These are phyloP conservation scores for Collybiopsis confluens DNA, from an alignment of 768 basidiomycete genomes.

Conservation along the genomic window DNA sequence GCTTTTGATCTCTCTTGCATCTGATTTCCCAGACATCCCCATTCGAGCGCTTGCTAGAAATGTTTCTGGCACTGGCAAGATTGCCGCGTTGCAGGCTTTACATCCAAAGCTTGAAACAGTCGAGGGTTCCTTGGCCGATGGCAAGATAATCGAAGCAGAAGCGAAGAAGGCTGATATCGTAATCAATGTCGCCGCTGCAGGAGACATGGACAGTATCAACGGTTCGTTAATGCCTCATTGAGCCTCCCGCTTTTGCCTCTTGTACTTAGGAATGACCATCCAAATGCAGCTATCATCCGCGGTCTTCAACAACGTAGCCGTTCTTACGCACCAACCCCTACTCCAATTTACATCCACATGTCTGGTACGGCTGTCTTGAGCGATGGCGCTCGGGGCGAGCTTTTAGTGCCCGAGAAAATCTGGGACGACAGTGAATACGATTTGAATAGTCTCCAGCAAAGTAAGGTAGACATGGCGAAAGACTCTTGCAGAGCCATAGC, in stretches of 20 bases:
- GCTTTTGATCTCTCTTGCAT: constrained; percentile 28
- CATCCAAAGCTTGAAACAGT: constrained; percentile 30
- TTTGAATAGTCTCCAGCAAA: constrained; percentile 20
- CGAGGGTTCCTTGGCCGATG: constrained; percentile 35
- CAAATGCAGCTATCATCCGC: neutral
- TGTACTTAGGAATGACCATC: neutral
- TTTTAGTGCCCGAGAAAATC: constrained; percentile 21
- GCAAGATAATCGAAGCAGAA: constrained; percentile 28
- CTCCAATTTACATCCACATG: constrained; percentile 40
- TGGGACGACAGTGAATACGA: constrained; percentile 36
- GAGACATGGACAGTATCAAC: constrained; percentile 29
- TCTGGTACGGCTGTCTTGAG: constrained; percentile 37
- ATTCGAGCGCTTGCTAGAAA: constrained; percentile 34
- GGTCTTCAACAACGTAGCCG: neutral
- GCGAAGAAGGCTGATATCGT: constrained; percentile 32
- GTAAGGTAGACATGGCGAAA: constrained; percentile 11
- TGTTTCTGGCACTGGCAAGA: constrained; percentile 24
- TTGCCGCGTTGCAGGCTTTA: constrained; percentile 23
- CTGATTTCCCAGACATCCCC: constrained; percentile 26
- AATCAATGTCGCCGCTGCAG: constrained; percentile 38
- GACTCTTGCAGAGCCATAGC: constrained; percentile 27
- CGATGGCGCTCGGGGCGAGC: constrained; percentile 37
- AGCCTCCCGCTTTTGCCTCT: neutral
- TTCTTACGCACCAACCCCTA: constrained; percentile 4
- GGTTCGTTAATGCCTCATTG: constrained; percentile 17